phyloP scores from a whole-genome alignment of 129 eudicot genomes.

The Flaveria bidentis region DNA sequence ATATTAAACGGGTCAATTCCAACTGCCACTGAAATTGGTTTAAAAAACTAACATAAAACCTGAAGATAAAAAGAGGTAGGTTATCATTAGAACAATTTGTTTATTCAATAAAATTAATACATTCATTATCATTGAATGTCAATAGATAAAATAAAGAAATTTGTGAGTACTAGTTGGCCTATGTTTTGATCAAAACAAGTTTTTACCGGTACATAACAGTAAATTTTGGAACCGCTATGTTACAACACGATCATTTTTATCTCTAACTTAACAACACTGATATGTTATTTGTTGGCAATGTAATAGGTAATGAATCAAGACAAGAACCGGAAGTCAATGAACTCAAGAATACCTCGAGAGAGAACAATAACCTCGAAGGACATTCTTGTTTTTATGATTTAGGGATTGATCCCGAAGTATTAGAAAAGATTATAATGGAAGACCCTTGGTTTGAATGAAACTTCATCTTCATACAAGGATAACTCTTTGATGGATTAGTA shows the following conservation, averaged over 20 bases:
- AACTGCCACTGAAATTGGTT: too few relatives aligned
- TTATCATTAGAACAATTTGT: not conserved
- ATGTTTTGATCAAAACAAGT: not conserved
- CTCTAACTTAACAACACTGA: not conserved
- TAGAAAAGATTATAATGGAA: not conserved
- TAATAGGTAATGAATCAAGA: conserved; percentile 3
- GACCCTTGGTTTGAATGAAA: not conserved
- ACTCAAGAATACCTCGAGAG: not conserved
- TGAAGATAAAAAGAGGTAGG: not conserved
- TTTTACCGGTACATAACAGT: not conserved
- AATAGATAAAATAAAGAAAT: not conserved
- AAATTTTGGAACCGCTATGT: not conserved
- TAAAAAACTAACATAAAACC: not conserved
- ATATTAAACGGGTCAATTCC: too few relatives aligned
- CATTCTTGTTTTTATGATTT: conserved; percentile 1
- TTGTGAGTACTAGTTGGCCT: not conserved
- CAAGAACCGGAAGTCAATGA: conserved; percentile 2
- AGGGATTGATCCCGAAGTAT: not conserved
- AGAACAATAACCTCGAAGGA: not conserved
- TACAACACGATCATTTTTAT: not conserved
- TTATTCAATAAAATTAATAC: not conserved
- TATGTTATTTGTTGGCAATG: not conserved
- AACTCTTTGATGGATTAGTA: not conserved
- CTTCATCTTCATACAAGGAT: not conserved
- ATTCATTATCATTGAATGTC: not conserved